Evolutionary conservation across 768 basidiomycete species (phyloP), one percentile per base, ranked within the genome.

Genomic region (Pulveroboletus ravenelii): DNA sequence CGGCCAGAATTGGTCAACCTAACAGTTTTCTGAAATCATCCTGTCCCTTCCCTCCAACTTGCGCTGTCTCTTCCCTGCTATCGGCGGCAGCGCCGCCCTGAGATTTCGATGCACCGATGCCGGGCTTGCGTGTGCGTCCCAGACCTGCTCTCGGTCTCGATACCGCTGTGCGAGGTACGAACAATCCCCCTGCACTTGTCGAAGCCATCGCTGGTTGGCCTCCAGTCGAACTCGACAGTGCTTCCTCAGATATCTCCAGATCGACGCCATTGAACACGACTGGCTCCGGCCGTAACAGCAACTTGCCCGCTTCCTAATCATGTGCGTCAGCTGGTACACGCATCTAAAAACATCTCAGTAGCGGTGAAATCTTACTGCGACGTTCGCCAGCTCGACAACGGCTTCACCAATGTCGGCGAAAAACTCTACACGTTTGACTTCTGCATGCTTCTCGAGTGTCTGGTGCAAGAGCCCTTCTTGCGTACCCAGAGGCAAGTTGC

Each of bases 401-500:
- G 84, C 85, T 66, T 87, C 80, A 20, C 73, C 73, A 42, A 68
- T 67, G 51, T 84, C 79, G 6, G 71, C 63, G 57, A 93, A 84
- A 6, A 95, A 74, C 63, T 93, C 86, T 3, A 91, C 80, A 6
- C 93, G 81, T 45, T 79, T 82, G 36, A 90, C 78, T 3, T 72
- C 66, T 1, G 80, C 80, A 36, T 87, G 64, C 68, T 92, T 95
- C 64, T 93, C 91, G 5, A 99, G 70, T 0, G 74, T 72, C 72
- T 98, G 96, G 59, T 99, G 95, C 23, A 99, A 68, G 1, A 98
- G 72, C 2, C 89, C 95, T 63, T 98, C 96, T 62, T 96, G 90
- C 5, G 90, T 84, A 10, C 73, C 80, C 3, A 78, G 62, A 14
- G 91, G 90, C 18, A 99, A 75, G 45, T 84, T 84, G 18, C 76